A percentile compares a stretch with the other conserved stretches of the same genome.
Evolutionary conservation across 176 grass and related monocot genomes (phyloP).

Genomic region (Guadua angustifolia): DNA sequence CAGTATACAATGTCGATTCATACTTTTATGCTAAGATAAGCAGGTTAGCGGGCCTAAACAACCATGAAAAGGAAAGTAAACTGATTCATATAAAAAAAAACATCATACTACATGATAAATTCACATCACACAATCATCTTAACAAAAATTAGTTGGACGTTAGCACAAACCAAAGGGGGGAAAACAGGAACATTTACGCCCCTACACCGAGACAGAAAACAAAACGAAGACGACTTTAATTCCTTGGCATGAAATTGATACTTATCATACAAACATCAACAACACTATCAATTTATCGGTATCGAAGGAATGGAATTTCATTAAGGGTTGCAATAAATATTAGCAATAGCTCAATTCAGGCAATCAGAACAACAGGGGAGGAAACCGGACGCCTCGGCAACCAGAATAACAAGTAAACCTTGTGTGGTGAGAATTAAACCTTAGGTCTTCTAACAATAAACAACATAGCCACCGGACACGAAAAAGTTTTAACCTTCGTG

Average conservation of each 20-base stretch:
- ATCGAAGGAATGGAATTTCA: slow-evolving; percentile 8
- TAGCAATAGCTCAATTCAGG: slow-evolving; percentile 51
- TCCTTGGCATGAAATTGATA: background rate
- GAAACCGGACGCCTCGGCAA: background rate
- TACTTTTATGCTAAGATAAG: background rate
- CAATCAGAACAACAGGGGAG: slow-evolving; percentile 44
- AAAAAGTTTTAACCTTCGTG: slow-evolving; percentile 48
- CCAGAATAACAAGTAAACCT: slow-evolving; percentile 48
- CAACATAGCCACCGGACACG: slow-evolving; percentile 35
- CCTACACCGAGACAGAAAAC: background rate
- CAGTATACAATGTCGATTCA: background rate
- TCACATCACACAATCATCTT: background rate
- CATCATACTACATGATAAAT: background rate
- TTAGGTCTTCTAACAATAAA: slow-evolving; percentile 58
- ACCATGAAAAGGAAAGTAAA: background rate
- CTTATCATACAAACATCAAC: slow-evolving; percentile 25
- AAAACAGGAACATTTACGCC: background rate
- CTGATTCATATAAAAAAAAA: background rate
- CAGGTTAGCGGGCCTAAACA: background rate
- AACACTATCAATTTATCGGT: slow-evolving; percentile 37
- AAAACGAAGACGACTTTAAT: background rate
- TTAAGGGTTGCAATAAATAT: slow-evolving; percentile 34
- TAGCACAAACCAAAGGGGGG: background rate
- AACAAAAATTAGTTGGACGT: background rate
- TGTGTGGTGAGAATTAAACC: slow-evolving; percentile 35